Evolutionary conservation across 106 monocot genomes (phyloP).

Genomic region (Acorus gramineus): DNA sequence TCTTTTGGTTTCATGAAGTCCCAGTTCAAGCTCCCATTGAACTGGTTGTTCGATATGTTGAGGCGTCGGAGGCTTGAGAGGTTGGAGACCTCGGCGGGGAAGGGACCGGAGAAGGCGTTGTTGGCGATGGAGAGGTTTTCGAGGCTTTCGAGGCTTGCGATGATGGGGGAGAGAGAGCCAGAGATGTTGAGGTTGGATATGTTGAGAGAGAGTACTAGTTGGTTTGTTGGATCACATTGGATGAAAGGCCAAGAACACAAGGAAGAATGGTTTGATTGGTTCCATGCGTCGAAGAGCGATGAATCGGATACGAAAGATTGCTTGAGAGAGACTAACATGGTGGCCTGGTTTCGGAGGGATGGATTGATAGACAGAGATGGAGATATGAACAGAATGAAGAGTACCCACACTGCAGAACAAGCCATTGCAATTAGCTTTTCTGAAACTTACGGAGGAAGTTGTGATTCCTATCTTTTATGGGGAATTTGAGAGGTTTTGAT

Average conservation of each 20-base stretch:
- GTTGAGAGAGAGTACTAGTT: slow-evolving; percentile 31
- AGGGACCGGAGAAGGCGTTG: slow-evolving; percentile 36
- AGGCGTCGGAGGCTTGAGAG: slow-evolving; percentile 28
- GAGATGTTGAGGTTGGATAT: slow-evolving; percentile 66
- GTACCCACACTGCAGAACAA: slow-evolving; percentile 1
- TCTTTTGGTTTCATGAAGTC: slow-evolving; percentile 24
- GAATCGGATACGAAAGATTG: slow-evolving; percentile 26
- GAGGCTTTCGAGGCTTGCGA: slow-evolving; percentile 23
- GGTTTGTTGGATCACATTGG: slow-evolving; percentile 24
- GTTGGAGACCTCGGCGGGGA: slow-evolving; percentile 12
- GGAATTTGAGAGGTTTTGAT: neutral
- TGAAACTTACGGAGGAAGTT: neutral
- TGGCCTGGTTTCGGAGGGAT: slow-evolving; percentile 32
- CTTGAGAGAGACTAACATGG: slow-evolving; percentile 47
- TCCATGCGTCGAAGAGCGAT: slow-evolving; percentile 32
- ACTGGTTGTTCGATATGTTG: slow-evolving; percentile 70
- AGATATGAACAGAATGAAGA: slow-evolving; percentile 1
- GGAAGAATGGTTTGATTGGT: slow-evolving; percentile 10
- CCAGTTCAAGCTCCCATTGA: slow-evolving; percentile 42
- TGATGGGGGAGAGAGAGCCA: slow-evolving; percentile 26
- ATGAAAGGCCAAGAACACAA: slow-evolving; percentile 65
- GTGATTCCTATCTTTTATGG: slow-evolving; percentile 16
- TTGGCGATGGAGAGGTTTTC: slow-evolving; percentile 21
- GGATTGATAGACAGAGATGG: neutral
- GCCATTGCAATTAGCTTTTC: slow-evolving; percentile 22